Evolutionary conservation across 1,284 basidiomycete genomes (phyloP).

Genomic region (Malassezia vespertilionis): DNA sequence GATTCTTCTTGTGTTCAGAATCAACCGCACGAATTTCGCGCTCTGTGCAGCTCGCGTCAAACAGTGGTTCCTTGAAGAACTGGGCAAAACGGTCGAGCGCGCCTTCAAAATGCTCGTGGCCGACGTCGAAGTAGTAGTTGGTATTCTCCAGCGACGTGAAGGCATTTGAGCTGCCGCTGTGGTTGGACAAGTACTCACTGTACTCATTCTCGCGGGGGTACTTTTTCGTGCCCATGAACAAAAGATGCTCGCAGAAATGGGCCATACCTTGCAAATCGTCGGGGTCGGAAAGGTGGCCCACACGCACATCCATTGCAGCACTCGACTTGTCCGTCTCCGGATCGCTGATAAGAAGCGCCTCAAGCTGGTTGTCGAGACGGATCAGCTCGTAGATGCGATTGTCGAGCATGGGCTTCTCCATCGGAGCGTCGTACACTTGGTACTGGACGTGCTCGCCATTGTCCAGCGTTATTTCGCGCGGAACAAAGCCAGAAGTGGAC

Average conservation of each 20-base stretch:
- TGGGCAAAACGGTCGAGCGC: constrained; percentile 83
- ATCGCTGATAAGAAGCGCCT: constrained; percentile 77
- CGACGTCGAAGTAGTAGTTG: constrained; percentile 82
- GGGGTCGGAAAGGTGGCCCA: constrained; percentile 87
- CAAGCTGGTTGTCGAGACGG: constrained; percentile 71
- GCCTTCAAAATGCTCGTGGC: constrained; percentile 68
- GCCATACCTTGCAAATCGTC: constrained; percentile 58
- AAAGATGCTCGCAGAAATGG: constrained; percentile 86
- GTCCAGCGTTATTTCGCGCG: not conserved
- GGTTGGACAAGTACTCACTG: constrained; percentile 68
- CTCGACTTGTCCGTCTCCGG: constrained; percentile 82
- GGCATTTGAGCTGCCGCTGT: constrained; percentile 85
- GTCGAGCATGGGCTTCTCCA: constrained; percentile 27
- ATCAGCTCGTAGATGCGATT: constrained; percentile 56
- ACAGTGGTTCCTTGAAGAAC: constrained; percentile 89
- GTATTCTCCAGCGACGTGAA: constrained; percentile 88
- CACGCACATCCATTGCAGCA: constrained; percentile 85
- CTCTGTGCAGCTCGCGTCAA: constrained; percentile 77
- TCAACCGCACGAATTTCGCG: constrained; percentile 94
- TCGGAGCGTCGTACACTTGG: constrained; percentile 4
- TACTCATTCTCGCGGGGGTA: constrained; percentile 45
- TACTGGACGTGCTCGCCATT: not conserved
- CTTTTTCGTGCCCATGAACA: constrained; percentile 68
- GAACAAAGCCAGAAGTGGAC: not conserved
- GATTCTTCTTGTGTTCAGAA: constrained; percentile 96